Evolutionary conservation across 2,329 filamentous ascomycete species (phyloP).

Genomic region (Neonectria coccinea): DNA sequence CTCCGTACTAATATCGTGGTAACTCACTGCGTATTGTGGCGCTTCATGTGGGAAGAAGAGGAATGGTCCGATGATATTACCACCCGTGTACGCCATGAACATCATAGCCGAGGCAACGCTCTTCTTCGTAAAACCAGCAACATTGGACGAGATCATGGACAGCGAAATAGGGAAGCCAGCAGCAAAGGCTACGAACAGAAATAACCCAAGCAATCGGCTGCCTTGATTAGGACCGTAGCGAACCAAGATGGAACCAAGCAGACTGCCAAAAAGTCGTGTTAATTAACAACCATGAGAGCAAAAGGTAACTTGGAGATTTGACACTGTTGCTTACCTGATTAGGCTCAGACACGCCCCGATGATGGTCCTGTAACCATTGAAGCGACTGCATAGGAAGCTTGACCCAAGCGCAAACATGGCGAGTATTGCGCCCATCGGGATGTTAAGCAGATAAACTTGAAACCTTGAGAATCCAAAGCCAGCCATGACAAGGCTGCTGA

Average conservation of each 20-base stretch:
- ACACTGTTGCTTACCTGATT: slow-evolving; percentile 29
- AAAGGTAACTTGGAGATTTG: neutral
- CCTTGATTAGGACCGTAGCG: slow-evolving; percentile 36
- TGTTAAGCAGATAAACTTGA: slow-evolving; percentile 39
- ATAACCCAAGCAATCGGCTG: slow-evolving; percentile 30
- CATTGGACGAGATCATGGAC: slow-evolving; percentile 39
- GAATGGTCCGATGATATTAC: slow-evolving; percentile 41
- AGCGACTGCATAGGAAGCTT: slow-evolving; percentile 36
- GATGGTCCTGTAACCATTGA: slow-evolving; percentile 34
- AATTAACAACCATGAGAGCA: neutral
- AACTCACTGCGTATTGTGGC: slow-evolving; percentile 34
- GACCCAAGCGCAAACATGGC: slow-evolving; percentile 36
- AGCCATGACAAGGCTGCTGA: slow-evolving; percentile 42
- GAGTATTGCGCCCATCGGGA: slow-evolving; percentile 38
- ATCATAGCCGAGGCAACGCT: slow-evolving; percentile 40
- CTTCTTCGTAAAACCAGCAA: slow-evolving; percentile 42
- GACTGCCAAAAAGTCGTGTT: neutral
- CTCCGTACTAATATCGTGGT: rapidly evolving
- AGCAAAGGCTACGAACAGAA: slow-evolving; percentile 39
- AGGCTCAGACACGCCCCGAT: slow-evolving; percentile 34
- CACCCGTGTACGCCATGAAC: slow-evolving; percentile 39
- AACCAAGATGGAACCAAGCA: slow-evolving; percentile 37
- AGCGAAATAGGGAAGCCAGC: slow-evolving; percentile 37
- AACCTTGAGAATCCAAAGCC: slow-evolving; percentile 39
- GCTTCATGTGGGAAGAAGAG: slow-evolving; percentile 37